A percentile compares a stretch with the other conserved stretches of the same genome.
phyloP scores from a whole-genome alignment of 257 asterid species.

The Leonotis leonurus region DNA sequence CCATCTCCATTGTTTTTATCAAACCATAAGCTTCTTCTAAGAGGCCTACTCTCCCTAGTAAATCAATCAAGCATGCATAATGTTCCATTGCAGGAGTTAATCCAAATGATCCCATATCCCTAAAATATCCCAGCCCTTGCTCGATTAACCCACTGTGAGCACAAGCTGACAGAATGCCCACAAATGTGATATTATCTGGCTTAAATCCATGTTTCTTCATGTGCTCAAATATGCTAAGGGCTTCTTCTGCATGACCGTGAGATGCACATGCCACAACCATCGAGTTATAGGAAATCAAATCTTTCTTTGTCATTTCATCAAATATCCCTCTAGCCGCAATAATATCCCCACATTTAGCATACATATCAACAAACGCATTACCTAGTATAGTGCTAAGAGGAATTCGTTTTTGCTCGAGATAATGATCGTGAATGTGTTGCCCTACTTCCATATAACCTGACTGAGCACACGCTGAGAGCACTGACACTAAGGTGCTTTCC shows the following conservation, averaged over 20 bases:
- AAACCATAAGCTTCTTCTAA: constrained; percentile 48
- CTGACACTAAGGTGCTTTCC: constrained; percentile 61
- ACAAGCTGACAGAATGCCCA: constrained; percentile 71
- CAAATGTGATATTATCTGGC: constrained; percentile 65
- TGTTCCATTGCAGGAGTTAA: constrained; percentile 42
- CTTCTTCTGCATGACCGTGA: constrained; percentile 49
- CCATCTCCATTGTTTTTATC: constrained; percentile 52
- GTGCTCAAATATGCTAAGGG: constrained; percentile 44
- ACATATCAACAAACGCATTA: constrained; percentile 63
- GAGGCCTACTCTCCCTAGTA: constrained; percentile 62
- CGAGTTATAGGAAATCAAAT: constrained; percentile 67
- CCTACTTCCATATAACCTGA: constrained; percentile 50
- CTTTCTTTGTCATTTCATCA: constrained; percentile 41
- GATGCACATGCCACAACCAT: constrained; percentile 67
- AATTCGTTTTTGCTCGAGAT: constrained; percentile 32
- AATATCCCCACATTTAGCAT: constrained; percentile 63
- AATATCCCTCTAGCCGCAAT: constrained; percentile 47
- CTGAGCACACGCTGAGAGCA: constrained; percentile 79
- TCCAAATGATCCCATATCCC: constrained; percentile 32
- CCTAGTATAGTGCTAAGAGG: constrained; percentile 41
- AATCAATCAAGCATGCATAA: constrained; percentile 67
- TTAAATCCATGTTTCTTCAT: constrained; percentile 29
- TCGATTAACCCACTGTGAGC: constrained; percentile 66
- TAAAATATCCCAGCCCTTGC: constrained; percentile 51
- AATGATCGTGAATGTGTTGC: constrained; percentile 33